Evolutionary conservation across 2,329 filamentous ascomycete species (phyloP), one percentile per base, ranked within the genome.

Genomic region (Botrytis tulipae): DNA sequence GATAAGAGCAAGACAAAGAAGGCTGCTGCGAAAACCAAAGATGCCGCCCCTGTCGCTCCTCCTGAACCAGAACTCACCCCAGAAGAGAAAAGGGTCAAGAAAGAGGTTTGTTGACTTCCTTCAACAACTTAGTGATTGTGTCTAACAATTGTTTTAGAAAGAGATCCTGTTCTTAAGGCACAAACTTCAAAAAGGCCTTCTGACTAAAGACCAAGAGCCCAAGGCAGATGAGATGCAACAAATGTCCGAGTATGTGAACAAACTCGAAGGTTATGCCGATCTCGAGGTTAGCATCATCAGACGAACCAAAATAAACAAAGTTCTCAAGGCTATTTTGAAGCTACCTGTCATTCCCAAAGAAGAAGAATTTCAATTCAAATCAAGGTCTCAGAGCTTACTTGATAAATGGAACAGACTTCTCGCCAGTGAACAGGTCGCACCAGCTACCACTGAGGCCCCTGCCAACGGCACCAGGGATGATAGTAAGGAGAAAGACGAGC

Each of bases 281-380:
- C 88, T 98, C 7, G 95, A 98, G 81, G 93, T 93, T 44, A 90
- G 90, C 77, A 96, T 98, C 78, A 97, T 98, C 79, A 90, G 93
- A 76, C 86, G 85, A 22, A 99, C 96, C 75, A 99, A 98, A 87
- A 98, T 99, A 83, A 95, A 98, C 89, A 99, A 99, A 85, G 95
- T 99, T 18, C 87, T 99, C 73, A 97, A 97, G 85, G 94, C 92
- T 7, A 96, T 99, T 77, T 86, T 98, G 79, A 98, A 97, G 85
- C 86, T 99, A 14, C 61, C 61, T 48, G 87, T 87, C 5, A 97
- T 99, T 78, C 95, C 95, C 8, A 91, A 91, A 75, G 96, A 99
- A 77, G 93, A 95, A 51, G 93, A 97, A 77, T 97, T 92, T 82
- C 85, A 92, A 72, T 98, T 99, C 88, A 97, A 96, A 85, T 86